Base-by-base conservation (phyloP, 1,139 yeast genomes). In the Kodamaea arcana region DNA sequence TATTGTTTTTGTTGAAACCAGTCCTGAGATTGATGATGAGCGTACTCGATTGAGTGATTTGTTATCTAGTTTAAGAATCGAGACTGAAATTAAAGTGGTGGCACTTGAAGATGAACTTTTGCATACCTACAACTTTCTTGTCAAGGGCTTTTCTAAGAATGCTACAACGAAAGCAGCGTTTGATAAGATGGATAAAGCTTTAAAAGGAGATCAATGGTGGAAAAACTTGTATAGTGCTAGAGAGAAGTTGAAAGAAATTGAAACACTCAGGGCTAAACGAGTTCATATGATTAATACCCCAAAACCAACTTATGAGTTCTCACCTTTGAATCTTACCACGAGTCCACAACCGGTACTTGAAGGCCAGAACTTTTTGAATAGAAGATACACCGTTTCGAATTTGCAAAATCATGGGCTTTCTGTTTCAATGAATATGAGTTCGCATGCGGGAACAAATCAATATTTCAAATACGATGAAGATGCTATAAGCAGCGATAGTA, bases 1-100 rank as follows among this genome's bases (percentile, higher is more conserved):
- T 6, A 79, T 90, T 39, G 95, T 85, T 0, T 90, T 92, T 68
- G 97, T 92, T 14, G 98, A 92, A 59, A 69, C 70, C 37, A 66
- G 62, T 31, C 66, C 64, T 2, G 97, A 90, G 46, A 76, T 87
- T 15, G 72, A 63, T 3, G 88, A 83, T 35, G 98, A 92, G 50
- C 59, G 60, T 24, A 59, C 60, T 11, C 62, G 97, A 35, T 75
- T 92, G 28, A 50, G 53, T 4, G 75, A 77, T 24, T 60, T 92
- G 27, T 62, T 92, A 30, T 80, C 77, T n/a, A 81, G 80, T 17
- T 67, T 92, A 36, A 72, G 98, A 49, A 90, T 92, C 39, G 83
- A 80, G 27, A 95, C 97, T 0, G 79, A 78, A 41, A 69, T 87
- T 13, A 60, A 83, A 29, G 88, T 88, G 1, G 65, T 83, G 4